These are phyloP conservation scores for Didymella pinodella DNA, from an alignment of 2,329 filamentous ascomycete species.

Conservation along the genomic window DNA sequence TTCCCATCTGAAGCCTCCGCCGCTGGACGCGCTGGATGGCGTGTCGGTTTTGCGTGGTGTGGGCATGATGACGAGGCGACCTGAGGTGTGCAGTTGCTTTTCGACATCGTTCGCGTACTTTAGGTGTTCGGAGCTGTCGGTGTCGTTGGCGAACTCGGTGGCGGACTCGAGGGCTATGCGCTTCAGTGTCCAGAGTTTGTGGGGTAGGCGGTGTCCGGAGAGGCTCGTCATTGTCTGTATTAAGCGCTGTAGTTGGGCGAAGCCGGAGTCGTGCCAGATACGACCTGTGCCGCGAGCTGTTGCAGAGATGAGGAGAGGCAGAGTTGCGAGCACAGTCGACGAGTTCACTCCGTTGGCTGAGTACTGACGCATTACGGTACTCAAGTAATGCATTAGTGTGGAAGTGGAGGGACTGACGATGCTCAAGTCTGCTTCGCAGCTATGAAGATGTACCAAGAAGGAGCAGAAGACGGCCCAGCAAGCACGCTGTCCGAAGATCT, in stretches of 20 bases:
- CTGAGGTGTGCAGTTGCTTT: slow-evolving; percentile 40
- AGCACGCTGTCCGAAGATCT: slow-evolving; percentile 43
- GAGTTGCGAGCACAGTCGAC: slow-evolving; percentile 32
- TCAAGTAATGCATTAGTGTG: slow-evolving; percentile 27
- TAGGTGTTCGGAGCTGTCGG: slow-evolving; percentile 37
- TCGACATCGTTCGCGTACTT: slow-evolving; percentile 44
- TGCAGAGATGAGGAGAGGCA: slow-evolving; percentile 44
- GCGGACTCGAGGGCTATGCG: slow-evolving; percentile 49
- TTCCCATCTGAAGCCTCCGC: slow-evolving; percentile 52
- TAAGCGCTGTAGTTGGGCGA: slow-evolving; percentile 44
- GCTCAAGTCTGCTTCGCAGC: slow-evolving; percentile 13
- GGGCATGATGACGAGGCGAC: slow-evolving; percentile 35
- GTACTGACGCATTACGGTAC: slow-evolving; percentile 37
- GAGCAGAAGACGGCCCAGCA: slow-evolving; percentile 38
- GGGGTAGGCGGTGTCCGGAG: slow-evolving; percentile 34
- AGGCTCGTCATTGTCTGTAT: slow-evolving; percentile 39
- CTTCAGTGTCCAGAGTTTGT: slow-evolving; percentile 48
- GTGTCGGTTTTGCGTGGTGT: slow-evolving; percentile 43
- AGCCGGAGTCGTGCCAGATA: slow-evolving; percentile 46
- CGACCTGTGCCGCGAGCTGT: slow-evolving; percentile 48
- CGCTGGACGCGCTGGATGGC: slow-evolving; percentile 27
- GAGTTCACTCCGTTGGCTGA: slow-evolving; percentile 31
- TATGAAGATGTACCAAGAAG: slow-evolving; percentile 37
- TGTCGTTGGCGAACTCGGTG: slow-evolving; percentile 48
- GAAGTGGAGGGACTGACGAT: slow-evolving; percentile 21